Conservation (phyloP, 2,329 filamentous ascomycete genomes). For the Drechslera avenae region DNA sequence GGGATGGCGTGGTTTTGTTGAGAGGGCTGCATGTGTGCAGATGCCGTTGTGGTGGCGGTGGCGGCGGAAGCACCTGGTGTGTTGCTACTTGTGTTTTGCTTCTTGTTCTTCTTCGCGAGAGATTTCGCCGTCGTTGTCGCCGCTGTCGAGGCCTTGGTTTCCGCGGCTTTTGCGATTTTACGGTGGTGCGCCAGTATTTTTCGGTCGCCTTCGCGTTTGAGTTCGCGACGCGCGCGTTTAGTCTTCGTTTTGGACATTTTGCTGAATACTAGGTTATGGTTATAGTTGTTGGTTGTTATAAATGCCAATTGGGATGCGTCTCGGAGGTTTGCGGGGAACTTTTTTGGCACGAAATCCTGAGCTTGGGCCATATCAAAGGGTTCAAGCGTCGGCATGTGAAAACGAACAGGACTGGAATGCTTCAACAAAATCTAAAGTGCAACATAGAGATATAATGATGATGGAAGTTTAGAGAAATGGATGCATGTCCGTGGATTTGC, state of each 20-base stretch:
- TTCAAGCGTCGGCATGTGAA: constrained; percentile 18
- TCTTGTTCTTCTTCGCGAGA: constrained; percentile 19
- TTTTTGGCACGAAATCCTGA: constrained; percentile 16
- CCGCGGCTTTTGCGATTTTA: constrained; percentile 29
- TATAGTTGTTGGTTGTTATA: constrained; percentile 6
- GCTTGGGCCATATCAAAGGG: constrained; percentile 29
- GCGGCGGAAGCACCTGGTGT: constrained; percentile 13
- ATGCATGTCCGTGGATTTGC: constrained; percentile 25
- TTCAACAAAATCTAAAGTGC: too few species aligned
- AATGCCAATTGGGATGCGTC: constrained; percentile 1
- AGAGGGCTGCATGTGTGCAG: neutral
- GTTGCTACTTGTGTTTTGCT: constrained; percentile 14
- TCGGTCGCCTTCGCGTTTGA: constrained; percentile 39
- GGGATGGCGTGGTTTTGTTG: constrained; percentile 57
- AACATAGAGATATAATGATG: too few species aligned
- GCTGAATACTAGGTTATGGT: neutral
- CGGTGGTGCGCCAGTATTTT: constrained; percentile 35
- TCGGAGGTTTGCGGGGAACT: constrained; percentile 32
- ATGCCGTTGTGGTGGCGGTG: constrained; percentile 15
- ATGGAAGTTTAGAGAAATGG: neutral
- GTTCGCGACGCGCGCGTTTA: constrained; percentile 40
- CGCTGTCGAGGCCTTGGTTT: neutral
- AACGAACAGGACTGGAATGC: neutral
- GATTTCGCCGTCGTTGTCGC: constrained; percentile 9
- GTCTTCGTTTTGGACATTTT: constrained; percentile 45